Base-by-base conservation (phyloP, 257 asterid species). In the Lantana camara region DNA sequence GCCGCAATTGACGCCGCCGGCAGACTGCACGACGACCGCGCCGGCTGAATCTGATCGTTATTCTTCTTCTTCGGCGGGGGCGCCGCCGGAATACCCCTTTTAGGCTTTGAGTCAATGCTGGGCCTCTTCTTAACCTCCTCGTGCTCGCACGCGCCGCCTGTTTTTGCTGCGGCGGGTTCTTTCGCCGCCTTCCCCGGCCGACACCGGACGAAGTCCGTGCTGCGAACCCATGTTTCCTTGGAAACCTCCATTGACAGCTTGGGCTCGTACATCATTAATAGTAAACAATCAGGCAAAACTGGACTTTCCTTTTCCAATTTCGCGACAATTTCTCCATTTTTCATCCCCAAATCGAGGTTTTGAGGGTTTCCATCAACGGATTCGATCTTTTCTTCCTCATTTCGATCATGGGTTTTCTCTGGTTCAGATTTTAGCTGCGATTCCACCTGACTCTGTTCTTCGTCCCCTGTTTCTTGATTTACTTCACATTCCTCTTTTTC, bases 191-290 rank as follows among this genome's bases (percentile, higher is more conserved):
- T 64, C 20, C 70, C 73, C 1, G 98, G 96, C 51, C 80, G 65
- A 82, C 95, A 81, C 66, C 92, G 44, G 72, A 85, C 49, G 78
- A 89, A 91, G 46, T 89, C 97, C 5, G 88, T 86, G 53, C 90
- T 76, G 80, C 98, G 81, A 4, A 91, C 93, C 98, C 98, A 91
- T 44, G 97, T 91, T 46, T 91, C 98, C 67, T 91, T 91, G 0
- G 98, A 91, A 1, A 91, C 92, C 63, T 89, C 96, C 98, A 84
- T 86, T 7, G 95, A 87, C 1, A 85, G 65, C 73, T 87, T 87
- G 0, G 95, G 95, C 66, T 87, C 95, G 52, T 90, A 83, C 95
- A 87, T 87, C 95, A 87, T 87, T 64, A 84, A 60, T 13, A 85
- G 62, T 77, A 87, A 73, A 60, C 95, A 85, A 9, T 87, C 90